These are phyloP conservation scores for Talaromyces borbonicus DNA, from an alignment of 495 filamentous ascomycete genomes.

Conservation along the genomic window DNA sequence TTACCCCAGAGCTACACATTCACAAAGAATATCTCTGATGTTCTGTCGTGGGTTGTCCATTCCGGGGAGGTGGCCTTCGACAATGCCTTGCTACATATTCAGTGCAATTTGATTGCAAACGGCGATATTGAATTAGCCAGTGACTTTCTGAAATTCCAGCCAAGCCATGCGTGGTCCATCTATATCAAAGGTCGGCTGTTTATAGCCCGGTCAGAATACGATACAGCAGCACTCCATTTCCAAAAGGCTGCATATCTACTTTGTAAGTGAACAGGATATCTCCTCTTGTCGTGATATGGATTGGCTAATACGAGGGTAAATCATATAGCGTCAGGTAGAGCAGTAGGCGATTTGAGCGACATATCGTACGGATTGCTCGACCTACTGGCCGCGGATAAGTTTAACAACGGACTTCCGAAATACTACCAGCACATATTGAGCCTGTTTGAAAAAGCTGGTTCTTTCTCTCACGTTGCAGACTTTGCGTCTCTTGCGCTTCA, in stretches of 20 bases:
- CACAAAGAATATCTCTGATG: slow-evolving; percentile 39
- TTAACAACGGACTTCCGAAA: slow-evolving; percentile 65
- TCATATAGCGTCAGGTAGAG: slow-evolving; percentile 32
- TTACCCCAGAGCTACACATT: slow-evolving; percentile 37
- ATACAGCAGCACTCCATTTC: slow-evolving; percentile 66
- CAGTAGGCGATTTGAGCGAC: slow-evolving; percentile 36
- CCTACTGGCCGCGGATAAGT: slow-evolving; percentile 57
- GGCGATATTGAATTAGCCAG: slow-evolving; percentile 62
- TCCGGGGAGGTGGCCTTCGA: slow-evolving; percentile 34
- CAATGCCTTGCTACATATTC: slow-evolving; percentile 45
- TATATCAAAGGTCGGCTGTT: slow-evolving; percentile 81
- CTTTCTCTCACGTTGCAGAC: slow-evolving; percentile 69
- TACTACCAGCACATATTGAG: slow-evolving; percentile 82
- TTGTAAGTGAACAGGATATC: slow-evolving; percentile 45
- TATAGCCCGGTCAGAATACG: slow-evolving; percentile 60
- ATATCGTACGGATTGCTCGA: slow-evolving; percentile 55
- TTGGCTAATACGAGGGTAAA: slow-evolving; percentile 8
- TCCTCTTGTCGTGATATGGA: neutral
- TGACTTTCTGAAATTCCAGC: slow-evolving; percentile 63
- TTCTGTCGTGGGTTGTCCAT: slow-evolving; percentile 39
- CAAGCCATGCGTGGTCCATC: slow-evolving; percentile 58
- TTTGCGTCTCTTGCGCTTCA: slow-evolving; percentile 75
- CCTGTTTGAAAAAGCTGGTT: slow-evolving; percentile 67
- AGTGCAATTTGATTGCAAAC: slow-evolving; percentile 61
- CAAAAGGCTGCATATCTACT: slow-evolving; percentile 73